Evolutionary conservation across 441 rosid species (phyloP).

Genomic region (Cnidoscolus chayamansa): DNA sequence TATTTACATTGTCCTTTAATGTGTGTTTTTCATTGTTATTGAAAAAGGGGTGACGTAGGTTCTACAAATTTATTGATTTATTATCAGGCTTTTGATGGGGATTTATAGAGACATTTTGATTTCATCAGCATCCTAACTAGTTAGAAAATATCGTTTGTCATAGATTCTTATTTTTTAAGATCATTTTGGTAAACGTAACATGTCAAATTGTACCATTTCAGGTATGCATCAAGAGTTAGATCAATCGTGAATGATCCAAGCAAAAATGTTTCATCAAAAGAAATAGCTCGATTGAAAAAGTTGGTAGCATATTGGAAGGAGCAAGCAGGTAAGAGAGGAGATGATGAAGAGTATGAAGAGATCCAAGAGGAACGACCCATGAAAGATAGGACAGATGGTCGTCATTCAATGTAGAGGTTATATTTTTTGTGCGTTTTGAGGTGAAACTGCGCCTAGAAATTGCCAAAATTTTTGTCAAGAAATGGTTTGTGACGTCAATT

Average conservation of each 20-base stretch:
- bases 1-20: neutral
- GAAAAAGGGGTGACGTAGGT: neutral
- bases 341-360: constrained; percentile 78
- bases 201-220: constrained; percentile 24
- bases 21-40: neutral
- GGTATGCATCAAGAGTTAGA: constrained; percentile 94
- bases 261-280: constrained; percentile 82
- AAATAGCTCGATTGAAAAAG: constrained; percentile 79
- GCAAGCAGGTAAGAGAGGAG: constrained; percentile 79
- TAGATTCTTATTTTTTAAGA: neutral
- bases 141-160: neutral
- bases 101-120: neutral
- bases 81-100: neutral
- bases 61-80: neutral
- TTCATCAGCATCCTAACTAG: neutral
- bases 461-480: neutral
- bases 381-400: constrained; percentile 50
- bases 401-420: constrained; percentile 46
- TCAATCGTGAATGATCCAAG: constrained; percentile 85
- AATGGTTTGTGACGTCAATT: neutral
- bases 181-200: neutral
- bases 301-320: constrained; percentile 85
- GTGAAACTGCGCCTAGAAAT: neutral
- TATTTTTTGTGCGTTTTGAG: neutral
- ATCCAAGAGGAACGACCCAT: constrained; percentile 57